These are phyloP conservation scores for Silene noctiflora DNA, from an alignment of 179 eudicot species.

Conservation along the genomic window DNA sequence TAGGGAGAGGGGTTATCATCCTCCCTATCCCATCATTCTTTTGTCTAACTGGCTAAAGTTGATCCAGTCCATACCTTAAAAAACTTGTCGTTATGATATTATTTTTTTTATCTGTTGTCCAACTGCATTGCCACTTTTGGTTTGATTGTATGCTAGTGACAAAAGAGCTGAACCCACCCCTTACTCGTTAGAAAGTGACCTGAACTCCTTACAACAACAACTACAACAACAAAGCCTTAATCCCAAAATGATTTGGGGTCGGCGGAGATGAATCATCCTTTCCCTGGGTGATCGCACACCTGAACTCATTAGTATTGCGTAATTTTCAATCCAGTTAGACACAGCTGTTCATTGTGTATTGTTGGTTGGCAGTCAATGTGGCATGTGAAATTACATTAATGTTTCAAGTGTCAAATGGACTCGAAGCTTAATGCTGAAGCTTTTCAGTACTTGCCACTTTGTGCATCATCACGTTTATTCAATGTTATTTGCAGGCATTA, in stretches of 20 bases:
- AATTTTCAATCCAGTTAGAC: background rate
- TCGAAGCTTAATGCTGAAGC: slow-evolving; percentile 5
- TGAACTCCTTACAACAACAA: background rate
- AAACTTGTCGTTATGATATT: background rate
- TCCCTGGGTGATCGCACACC: no score
- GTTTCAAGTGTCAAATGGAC: background rate
- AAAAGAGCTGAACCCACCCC: background rate
- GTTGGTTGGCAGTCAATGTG: background rate
- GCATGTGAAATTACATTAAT: background rate
- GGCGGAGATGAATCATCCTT: no score
- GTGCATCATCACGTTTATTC: background rate
- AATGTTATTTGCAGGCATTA: slow-evolving; percentile 57
- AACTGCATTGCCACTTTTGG: background rate
- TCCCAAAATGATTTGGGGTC: no score
- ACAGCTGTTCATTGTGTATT: background rate
- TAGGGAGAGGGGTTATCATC: background rate
- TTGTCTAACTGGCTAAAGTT: background rate
- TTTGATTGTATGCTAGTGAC: slow-evolving; percentile 5
- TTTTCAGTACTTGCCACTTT: slow-evolving; percentile 8
- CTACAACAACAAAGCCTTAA: no score
- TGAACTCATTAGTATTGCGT: background rate
- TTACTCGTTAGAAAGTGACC: background rate
- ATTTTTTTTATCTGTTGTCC: background rate
- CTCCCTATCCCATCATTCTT: background rate
- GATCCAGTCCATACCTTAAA: background rate